Conservation (phyloP, 1,284 basidiomycete genomes). For the Mrakiaceae sp. region DNA sequence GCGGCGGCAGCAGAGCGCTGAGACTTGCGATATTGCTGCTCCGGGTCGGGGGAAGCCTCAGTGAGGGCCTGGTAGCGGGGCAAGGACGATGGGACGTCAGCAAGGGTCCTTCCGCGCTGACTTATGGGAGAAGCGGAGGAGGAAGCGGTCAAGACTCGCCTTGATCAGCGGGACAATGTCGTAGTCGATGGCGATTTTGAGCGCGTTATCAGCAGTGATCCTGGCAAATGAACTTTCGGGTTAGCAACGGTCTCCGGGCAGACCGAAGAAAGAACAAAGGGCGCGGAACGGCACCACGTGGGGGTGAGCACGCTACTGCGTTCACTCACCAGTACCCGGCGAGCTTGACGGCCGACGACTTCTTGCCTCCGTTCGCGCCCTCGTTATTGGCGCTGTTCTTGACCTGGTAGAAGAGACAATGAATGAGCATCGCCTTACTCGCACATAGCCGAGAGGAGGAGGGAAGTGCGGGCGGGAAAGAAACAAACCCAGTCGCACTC, state of each 20-base stretch:
- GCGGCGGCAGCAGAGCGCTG: slow-evolving; percentile 34
- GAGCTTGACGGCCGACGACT: slow-evolving; percentile 50
- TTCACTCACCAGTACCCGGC: slow-evolving; percentile 58
- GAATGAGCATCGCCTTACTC: not conserved
- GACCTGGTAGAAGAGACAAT: slow-evolving; percentile 30
- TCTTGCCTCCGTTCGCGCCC: slow-evolving; percentile 67
- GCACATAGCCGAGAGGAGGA: not conserved
- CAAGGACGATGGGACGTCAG: not conserved
- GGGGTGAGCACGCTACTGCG: not conserved
- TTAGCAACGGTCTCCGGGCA: too few relatives aligned
- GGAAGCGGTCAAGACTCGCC: slow-evolving; percentile 20
- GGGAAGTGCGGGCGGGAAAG: not conserved
- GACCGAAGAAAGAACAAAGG: not conserved
- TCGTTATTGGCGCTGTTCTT: slow-evolving; percentile 64
- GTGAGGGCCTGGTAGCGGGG: slow-evolving; percentile 44
- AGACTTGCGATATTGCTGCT: slow-evolving; percentile 56
- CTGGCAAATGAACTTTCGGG: slow-evolving; percentile 28
- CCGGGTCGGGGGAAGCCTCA: slow-evolving; percentile 64
- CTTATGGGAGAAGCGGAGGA: slow-evolving; percentile 42
- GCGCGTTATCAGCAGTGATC: slow-evolving; percentile 64
- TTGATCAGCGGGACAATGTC: slow-evolving; percentile 42
- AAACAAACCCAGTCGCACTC: slow-evolving; percentile 63
- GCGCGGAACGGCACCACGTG: too few relatives aligned
- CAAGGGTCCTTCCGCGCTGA: not conserved
- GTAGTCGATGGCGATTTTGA: slow-evolving; percentile 40